Evolutionary conservation across 352 stramenopile species (phyloP).

Genomic region (Poterioochromonas sp.): DNA sequence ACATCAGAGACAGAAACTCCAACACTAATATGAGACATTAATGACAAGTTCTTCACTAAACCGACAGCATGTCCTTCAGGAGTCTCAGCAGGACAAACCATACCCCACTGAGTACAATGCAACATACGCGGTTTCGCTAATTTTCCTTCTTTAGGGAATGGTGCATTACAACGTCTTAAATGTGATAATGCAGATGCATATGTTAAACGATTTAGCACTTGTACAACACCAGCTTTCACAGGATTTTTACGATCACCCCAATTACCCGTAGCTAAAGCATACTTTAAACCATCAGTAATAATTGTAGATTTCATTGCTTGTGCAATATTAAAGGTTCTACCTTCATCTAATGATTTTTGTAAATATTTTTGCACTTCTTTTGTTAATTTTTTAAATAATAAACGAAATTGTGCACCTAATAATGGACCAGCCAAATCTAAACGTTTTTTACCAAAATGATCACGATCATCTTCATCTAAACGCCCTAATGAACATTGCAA

Average conservation of each 20-base stretch:
- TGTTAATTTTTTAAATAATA: slow-evolving; percentile 96
- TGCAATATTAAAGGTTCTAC: slow-evolving; percentile 91
- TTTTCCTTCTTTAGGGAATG: slow-evolving; percentile 95
- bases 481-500: slow-evolving; percentile 95
- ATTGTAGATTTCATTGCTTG: slow-evolving; percentile 90
- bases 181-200: slow-evolving; percentile 97
- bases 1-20: slow-evolving; percentile 50
- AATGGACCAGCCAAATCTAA: slow-evolving; percentile 96
- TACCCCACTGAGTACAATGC: slow-evolving; percentile 99
- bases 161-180: slow-evolving; percentile 95
- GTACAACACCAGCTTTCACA: slow-evolving; percentile 93
- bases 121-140: slow-evolving; percentile 96
- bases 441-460: slow-evolving; percentile 99
- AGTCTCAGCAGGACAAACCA: slow-evolving; percentile 95
- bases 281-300: slow-evolving; percentile 95
- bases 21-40: slow-evolving; percentile 97
- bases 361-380: slow-evolving; percentile 77
- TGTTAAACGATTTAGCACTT: slow-evolving; percentile 97
- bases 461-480: slow-evolving; percentile 94
- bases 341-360: slow-evolving; percentile 69
- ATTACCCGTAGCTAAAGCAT: slow-evolving; percentile 98
- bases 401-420: slow-evolving; percentile 90
- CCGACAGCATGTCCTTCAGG: slow-evolving; percentile 74
- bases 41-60: slow-evolving; percentile 94
- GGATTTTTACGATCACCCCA: slow-evolving; percentile 85